Evolutionary conservation across 1,284 basidiomycete species (phyloP).

Genomic region (Rhodofomes roseus): DNA sequence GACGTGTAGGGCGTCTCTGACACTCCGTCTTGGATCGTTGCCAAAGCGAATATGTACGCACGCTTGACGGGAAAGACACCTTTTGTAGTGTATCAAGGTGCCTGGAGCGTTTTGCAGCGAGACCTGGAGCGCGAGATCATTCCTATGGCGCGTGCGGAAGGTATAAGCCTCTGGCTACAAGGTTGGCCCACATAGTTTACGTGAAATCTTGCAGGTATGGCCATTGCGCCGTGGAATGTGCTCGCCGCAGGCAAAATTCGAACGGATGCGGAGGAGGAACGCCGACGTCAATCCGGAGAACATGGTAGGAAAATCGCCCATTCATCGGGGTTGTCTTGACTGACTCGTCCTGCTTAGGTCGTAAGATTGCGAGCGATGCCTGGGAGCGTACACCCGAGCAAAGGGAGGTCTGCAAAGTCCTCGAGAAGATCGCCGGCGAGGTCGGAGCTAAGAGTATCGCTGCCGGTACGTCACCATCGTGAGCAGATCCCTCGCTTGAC

Average conservation of each 20-base stretch:
- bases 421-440: constrained; percentile 42
- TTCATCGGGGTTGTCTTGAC: neutral
- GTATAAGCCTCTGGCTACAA: constrained; percentile 14
- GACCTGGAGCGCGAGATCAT: constrained; percentile 50
- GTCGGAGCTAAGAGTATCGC: constrained; percentile 35
- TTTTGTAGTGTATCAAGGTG: constrained; percentile 49
- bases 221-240: constrained; percentile 47
- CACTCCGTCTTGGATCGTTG: constrained; percentile 51
- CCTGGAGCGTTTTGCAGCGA: constrained; percentile 42
- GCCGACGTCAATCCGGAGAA: constrained; percentile 37
- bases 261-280: constrained; percentile 42
- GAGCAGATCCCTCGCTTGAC: neutral
- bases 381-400: constrained; percentile 41
- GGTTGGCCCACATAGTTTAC: neutral
- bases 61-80: constrained; percentile 40
- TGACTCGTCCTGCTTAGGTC: constrained; percentile 7
- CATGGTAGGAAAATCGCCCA: constrained; percentile 18
- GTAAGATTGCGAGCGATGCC: constrained; percentile 20
- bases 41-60: constrained; percentile 49
- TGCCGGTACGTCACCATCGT: neutral
- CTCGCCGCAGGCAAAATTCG: constrained; percentile 44
- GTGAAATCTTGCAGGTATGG: constrained; percentile 30
- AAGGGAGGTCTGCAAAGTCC: constrained; percentile 33
- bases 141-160: constrained; percentile 44
- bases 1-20: constrained; percentile 30